Conservation (phyloP, 2,329 filamentous ascomycete genomes). For the Microdochium trichocladiopsis region DNA sequence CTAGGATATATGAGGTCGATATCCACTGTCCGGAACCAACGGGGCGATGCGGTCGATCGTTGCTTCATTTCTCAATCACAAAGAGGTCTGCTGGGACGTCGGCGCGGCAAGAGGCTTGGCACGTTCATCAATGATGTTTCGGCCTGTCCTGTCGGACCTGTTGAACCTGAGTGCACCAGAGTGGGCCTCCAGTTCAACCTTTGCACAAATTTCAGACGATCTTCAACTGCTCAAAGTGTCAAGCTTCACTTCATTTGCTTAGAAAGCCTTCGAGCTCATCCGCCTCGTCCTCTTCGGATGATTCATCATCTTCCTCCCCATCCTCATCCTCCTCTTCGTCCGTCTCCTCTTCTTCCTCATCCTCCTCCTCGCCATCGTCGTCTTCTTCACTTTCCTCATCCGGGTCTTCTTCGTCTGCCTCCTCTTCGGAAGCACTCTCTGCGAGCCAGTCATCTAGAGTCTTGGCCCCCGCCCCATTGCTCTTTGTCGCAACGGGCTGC, state of each 20-base stretch:
- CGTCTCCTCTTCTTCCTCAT: constrained; percentile 36
- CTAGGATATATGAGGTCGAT: not conserved
- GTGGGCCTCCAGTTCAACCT: no score
- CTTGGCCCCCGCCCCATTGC: constrained; percentile 58
- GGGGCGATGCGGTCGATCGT: not conserved
- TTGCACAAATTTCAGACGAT: no score
- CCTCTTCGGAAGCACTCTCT: constrained; percentile 53
- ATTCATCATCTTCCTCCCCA: constrained; percentile 38
- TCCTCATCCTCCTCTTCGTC: constrained; percentile 36
- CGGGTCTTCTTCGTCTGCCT: constrained; percentile 37
- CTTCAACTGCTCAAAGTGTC: no score
- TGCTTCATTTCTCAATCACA: not conserved
- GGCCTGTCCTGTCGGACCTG: no score
- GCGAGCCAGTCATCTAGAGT: constrained; percentile 90
- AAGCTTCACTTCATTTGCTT: not conserved
- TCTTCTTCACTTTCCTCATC: constrained; percentile 45
- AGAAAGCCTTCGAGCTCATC: constrained; percentile 26
- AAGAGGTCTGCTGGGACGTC: not conserved
- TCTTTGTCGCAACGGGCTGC: constrained; percentile 26
- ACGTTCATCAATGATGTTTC: no score
- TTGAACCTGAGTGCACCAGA: no score
- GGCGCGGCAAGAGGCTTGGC: no score
- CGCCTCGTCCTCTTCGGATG: constrained; percentile 29
- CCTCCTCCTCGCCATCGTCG: constrained; percentile 43
- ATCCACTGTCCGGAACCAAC: not conserved